Base-by-base conservation (phyloP, 2,329 filamentous ascomycete species). In the Fusarium sacchari region DNA sequence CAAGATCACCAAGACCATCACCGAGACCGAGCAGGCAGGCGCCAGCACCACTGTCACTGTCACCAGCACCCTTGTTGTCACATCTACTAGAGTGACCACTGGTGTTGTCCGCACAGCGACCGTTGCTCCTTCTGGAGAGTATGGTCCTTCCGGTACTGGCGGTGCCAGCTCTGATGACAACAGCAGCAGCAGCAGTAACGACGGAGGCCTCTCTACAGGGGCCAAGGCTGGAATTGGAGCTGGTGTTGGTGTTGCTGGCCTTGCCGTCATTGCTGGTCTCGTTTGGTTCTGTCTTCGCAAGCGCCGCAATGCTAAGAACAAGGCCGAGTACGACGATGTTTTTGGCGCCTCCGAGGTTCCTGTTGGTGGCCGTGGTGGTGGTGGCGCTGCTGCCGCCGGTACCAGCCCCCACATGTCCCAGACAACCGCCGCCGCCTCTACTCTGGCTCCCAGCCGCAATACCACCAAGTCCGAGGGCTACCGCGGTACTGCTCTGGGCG, bases 211-310 rank as follows among this genome's bases (percentile, higher is more conserved):
- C 15, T 82, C 81, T 3, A 83, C 80, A 12, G 84, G 83, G 34
- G 84, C 83, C 68, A 84, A 85, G 81, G 82, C 82, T 47, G 84
- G 84, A 60, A 85, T 85, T 42, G 84, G 84, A 60, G 81, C 80
- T 28, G 84, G 82, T 57, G 81, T 78, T 24, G 83, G 80, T 68
- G 76, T 83, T 28, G 84, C 71, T 58, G 84, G 76, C 26, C 77
- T 84, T 15, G 68, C 77, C 40, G n/a, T 83, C 61, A 62, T 83
- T 49, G 79, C 64, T 47, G 76, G 66, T 26, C 61, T 80, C 49
- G 39, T 79, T 46, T 81, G 79, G 74, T 78, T 80, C 72, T 79
- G 78, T 68, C 59, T 81, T 58, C 76, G 77, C 67, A 76, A 77
- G 63, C 79, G 82, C 66, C 77, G 80, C 69, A 76, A 76, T 65